phyloP scores from a whole-genome alignment of 371 early-diverging fungal genomes.

The Mortierella sp. region DNA sequence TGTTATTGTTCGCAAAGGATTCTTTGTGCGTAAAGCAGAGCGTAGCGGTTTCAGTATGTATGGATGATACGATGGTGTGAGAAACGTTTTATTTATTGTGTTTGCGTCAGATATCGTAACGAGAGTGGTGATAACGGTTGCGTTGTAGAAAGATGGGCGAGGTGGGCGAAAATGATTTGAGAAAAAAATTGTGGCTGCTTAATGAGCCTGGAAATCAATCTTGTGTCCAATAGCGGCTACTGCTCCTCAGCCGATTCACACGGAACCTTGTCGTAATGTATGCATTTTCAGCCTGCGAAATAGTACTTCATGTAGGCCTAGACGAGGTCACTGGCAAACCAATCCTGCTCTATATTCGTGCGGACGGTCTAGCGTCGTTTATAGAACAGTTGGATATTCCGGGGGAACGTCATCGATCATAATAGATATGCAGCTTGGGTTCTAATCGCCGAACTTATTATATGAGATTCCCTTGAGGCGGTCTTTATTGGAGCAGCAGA shows the following conservation, averaged over 20 bases:
- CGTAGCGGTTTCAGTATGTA: no score
- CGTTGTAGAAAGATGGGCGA: no score
- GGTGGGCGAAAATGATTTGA: no score
- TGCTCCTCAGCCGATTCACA: conserved; percentile 45
- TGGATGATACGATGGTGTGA: no score
- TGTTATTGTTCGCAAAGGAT: no score
- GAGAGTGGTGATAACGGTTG: no score
- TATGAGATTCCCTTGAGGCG: conserved; percentile 33
- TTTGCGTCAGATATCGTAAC: no score
- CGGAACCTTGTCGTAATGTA: conserved; percentile 34
- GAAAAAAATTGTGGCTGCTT: no score
- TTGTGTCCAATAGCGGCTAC: no score
- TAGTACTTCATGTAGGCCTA: conserved; percentile 16
- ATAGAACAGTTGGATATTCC: conserved; percentile 30
- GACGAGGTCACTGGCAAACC: conserved; percentile 31
- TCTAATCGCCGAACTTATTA: conserved; percentile 23
- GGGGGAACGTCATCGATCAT: conserved; percentile 19
- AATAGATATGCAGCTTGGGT: conserved; percentile 36
- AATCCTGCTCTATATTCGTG: conserved; percentile 29
- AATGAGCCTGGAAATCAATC: no score
- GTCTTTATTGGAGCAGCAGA: conserved; percentile 29
- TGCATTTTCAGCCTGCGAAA: conserved; percentile 21
- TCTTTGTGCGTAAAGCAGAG: no score
- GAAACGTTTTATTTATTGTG: no score
- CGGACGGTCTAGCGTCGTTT: conserved; percentile 28